Evolutionary conservation across 2,329 filamentous ascomycete species (phyloP), one percentile per base, ranked within the genome.

Genomic region (Cryphonectria parasitica): DNA sequence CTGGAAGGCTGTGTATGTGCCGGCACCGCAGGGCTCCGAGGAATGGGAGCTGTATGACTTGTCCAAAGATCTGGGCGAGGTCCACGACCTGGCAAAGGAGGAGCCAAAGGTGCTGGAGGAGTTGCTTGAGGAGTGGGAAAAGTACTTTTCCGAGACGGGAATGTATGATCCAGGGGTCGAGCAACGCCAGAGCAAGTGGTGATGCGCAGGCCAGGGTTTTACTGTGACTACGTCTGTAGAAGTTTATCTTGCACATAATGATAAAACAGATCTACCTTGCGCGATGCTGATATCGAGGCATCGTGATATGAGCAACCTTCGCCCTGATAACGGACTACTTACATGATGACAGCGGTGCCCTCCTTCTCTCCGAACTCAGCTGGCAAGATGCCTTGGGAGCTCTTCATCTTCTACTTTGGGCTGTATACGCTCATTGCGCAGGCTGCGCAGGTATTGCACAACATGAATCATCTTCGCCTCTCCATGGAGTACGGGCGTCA

Each of bases 1-100:
- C 25, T 81, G 76, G 75, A 79, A 79, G 73, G 75, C 77, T 25
- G 73, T 75, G 1, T 77, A 69, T 41, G 75, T 77, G 34, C 73
- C 76, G 25, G 67, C 68, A 71, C 75, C 77, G 8, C 39, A 49
- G 63, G 75, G 75, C 1, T 70, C 74, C 0, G 75, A 77, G 36
- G 67, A 70, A 28, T 77, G 75, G 77, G 73, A 77, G 72, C 68
- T 79, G 69, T 79, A 75, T 62, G 73, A 77, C 39, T 60, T 78
- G 13, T 67, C 73, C 13, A 69, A 52, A 19, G 77, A 78, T 66
- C 73, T 73, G 5, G 75, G 75, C 28, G 75, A 79, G 75, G 72
- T 74, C 11, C 67, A 73, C 25, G 75, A 78, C 67, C 34, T 74
- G 56, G 74, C 74, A 8, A 72, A 69, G 39, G 63, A 64, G 68